Conservation (phyloP, 2,329 filamentous ascomycete genomes). For the Fusarium beomiforme region DNA sequence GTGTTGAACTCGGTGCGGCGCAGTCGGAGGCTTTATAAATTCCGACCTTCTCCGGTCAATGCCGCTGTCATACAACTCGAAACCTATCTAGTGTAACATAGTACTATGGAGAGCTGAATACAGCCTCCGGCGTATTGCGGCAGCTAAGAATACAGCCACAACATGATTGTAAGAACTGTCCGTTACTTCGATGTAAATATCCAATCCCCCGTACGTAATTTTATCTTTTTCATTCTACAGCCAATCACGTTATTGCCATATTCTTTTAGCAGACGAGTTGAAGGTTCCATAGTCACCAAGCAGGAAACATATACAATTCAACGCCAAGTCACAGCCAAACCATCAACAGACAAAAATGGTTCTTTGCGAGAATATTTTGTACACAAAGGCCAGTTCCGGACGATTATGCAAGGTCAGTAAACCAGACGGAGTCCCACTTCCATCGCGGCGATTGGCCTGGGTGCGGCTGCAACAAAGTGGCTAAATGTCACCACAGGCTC, state of each 20-base stretch:
- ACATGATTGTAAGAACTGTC: neutral
- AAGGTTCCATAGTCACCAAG: neutral
- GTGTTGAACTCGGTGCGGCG: neutral
- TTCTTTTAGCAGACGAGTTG: neutral
- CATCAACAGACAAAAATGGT: neutral
- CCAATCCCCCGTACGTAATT: neutral
- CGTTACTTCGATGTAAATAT: neutral
- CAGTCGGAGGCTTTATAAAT: neutral
- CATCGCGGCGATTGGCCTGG: too few relatives aligned
- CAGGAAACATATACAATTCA: neutral
- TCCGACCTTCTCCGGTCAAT: neutral
- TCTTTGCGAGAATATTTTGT: neutral
- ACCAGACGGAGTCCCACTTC: neutral
- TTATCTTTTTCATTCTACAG: neutral
- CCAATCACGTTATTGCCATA: neutral
- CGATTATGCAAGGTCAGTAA: neutral
- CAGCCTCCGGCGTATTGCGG: neutral
- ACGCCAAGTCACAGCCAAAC: neutral
- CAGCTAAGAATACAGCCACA: neutral
- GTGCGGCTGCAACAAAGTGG: neutral
- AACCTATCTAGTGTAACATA: neutral
- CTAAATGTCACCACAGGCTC: neutral
- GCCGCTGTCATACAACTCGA: neutral
- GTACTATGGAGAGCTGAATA: neutral
- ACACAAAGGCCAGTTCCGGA: neutral